A percentile compares a stretch with the other conserved stretches of the same genome.
These are phyloP conservation scores for Pichia sp. DNA, from an alignment of 1,139 yeast genomes.

Conservation along the genomic window DNA sequence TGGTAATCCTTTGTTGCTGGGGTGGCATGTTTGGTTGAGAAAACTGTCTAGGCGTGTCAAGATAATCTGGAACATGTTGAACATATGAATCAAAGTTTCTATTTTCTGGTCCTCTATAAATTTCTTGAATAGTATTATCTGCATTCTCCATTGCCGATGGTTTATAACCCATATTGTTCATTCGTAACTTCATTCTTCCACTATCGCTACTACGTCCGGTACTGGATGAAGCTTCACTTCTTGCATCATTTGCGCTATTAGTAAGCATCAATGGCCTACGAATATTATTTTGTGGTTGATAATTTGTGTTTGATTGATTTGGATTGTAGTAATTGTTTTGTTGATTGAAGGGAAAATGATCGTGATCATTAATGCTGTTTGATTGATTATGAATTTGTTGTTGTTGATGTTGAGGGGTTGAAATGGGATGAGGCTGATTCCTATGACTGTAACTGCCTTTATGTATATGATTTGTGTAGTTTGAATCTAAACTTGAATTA, in stretches of 20 bases:
- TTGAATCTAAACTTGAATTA: not conserved
- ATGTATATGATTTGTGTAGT: constrained; percentile 7
- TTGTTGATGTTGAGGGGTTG: not conserved
- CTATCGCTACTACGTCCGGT: not conserved
- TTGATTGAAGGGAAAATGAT: constrained; percentile 6
- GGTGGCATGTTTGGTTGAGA: not conserved
- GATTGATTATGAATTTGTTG: not conserved
- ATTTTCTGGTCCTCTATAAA: constrained; percentile 29
- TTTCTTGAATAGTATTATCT: constrained; percentile 28
- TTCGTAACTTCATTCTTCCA: constrained; percentile 3
- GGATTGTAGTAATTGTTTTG: not conserved
- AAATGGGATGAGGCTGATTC: constrained; percentile 3
- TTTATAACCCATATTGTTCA: constrained; percentile 6
- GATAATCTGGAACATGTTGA: constrained; percentile 9
- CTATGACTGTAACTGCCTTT: not conserved
- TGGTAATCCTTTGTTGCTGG: not conserved
- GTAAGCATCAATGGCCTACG: constrained; percentile 25
- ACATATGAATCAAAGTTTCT: constrained; percentile 17
- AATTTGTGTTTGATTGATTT: not conserved
- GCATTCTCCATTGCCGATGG: constrained; percentile 11
- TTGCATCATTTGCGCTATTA: constrained; percentile 18
- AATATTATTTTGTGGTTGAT: not conserved
- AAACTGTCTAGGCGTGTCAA: constrained; percentile 5
- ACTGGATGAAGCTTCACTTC: constrained; percentile 13
- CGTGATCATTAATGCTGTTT: not conserved